phyloP scores from a whole-genome alignment of 1,139 yeast species.

The Wickerhamomyces sp. region DNA sequence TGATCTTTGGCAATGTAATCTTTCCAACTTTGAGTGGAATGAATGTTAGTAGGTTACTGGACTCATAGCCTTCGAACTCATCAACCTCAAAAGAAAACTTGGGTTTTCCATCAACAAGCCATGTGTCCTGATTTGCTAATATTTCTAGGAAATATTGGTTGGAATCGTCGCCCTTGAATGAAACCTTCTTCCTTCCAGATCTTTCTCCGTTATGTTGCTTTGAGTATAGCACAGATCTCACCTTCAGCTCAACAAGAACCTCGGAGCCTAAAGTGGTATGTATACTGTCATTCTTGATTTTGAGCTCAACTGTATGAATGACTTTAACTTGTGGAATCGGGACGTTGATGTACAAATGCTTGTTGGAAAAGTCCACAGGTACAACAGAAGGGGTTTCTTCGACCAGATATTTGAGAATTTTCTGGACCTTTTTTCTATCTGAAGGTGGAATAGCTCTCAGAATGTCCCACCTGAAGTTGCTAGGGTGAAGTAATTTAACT shows the following conservation, averaged over 20 bases:
- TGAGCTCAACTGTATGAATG: constrained; percentile 45
- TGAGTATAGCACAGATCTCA: constrained; percentile 47
- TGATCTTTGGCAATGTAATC: constrained; percentile 58
- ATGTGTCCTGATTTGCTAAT: constrained; percentile 39
- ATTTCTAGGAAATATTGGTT: constrained; percentile 34
- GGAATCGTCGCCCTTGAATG: constrained; percentile 20
- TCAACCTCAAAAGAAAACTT: constrained; percentile 41
- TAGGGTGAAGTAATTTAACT: not conserved
- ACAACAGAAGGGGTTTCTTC: not conserved
- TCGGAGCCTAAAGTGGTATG: constrained; percentile 59
- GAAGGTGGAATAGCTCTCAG: not conserved
- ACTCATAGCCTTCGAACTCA: constrained; percentile 13
- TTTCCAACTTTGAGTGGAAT: constrained; percentile 79
- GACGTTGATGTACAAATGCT: constrained; percentile 39
- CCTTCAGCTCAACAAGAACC: constrained; percentile 38
- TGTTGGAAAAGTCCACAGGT: not conserved
- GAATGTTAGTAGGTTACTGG: constrained; percentile 40
- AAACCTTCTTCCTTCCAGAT: constrained; percentile 26
- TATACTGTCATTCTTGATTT: constrained; percentile 34
- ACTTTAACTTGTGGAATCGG: constrained; percentile 47
- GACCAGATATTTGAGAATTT: constrained; percentile 8
- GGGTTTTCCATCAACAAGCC: constrained; percentile 69
- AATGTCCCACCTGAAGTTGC: not conserved
- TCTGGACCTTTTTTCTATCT: not conserved
- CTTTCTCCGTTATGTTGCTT: constrained; percentile 16